Percentiles rank a stretch among this genome's conserved stretches.
These are phyloP conservation scores for Escallonia herrerae DNA, from an alignment of 129 eudicot species.

Conservation along the genomic window DNA sequence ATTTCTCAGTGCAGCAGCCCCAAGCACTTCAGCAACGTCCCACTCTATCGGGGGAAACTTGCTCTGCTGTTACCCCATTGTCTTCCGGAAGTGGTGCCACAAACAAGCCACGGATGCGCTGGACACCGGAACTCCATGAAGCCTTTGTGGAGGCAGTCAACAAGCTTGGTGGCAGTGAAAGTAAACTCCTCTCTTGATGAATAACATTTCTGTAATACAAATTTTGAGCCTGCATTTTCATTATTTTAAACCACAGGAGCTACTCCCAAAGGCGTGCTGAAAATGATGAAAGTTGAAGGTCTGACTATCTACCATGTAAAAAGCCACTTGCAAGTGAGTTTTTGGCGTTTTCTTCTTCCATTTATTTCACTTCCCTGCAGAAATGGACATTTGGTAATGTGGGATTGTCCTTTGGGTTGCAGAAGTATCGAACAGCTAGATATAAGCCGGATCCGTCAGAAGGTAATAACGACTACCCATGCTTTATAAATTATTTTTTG, in stretches of 20 bases:
- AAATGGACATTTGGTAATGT: not conserved
- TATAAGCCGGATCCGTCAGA: slow-evolving; percentile 83
- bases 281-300: slow-evolving; percentile 84
- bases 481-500: not conserved
- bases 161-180: slow-evolving; percentile 98
- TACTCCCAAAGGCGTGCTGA: slow-evolving; percentile 94
- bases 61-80: slow-evolving; percentile 40
- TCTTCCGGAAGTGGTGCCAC: slow-evolving; percentile 54
- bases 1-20: slow-evolving; percentile 27
- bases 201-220: not conserved
- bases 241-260: slow-evolving; percentile 56
- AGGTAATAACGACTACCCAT: slow-evolving; percentile 32
- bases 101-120: slow-evolving; percentile 87
- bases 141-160: slow-evolving; percentile 90
- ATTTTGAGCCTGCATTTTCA: not conserved
- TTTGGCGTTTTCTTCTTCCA: not conserved
- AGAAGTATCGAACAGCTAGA: slow-evolving; percentile 98
- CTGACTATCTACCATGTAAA: slow-evolving; percentile 95
- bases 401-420: slow-evolving; percentile 29
- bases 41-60: slow-evolving; percentile 51
- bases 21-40: slow-evolving; percentile 44
- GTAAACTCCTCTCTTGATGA: slow-evolving; percentile 19
- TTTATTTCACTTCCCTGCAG: not conserved
- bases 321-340: slow-evolving; percentile 87
- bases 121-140: slow-evolving; percentile 99